Base-by-base conservation (phyloP, 441 rosid species). In the Eutrema salsugineum region DNA sequence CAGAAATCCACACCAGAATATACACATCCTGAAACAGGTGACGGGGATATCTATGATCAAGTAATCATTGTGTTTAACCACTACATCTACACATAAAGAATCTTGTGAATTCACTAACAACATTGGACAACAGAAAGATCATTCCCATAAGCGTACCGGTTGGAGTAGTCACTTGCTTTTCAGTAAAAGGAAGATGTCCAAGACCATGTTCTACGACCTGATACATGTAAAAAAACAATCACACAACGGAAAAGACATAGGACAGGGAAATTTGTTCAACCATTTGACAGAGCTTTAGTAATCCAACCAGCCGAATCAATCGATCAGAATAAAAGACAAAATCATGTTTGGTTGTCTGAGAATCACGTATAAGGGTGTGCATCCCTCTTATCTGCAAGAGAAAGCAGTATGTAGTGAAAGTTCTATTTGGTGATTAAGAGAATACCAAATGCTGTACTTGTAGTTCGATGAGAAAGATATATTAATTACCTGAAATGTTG, bases 161-260 rank as follows among this genome's bases (percentile, higher is more conserved):
- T 43, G 99, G 99, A 71, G 99, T 94, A 64, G 80, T 72, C 78
- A 94, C 95, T 85, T 91, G 99, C 86, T 85, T 94, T 82, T 94
- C 99, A 1, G 97, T 94, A 72, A 94, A 94, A 6, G 99, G 99
- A 54, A 94, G 86, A 84, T 94, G 99, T 55, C 99, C 99, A 50
- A 91, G 85, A 76, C 99, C 99, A 87, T 94, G 97, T 68, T 94
- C 99, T 57, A 94, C 99, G 67, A 94, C 97, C 99, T 94, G 78
- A 78, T 57, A 62, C 51, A 36, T 27, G 66, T 55, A 55, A 39
- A 5, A 19, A 64, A 40, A 16, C 15, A 10, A 2, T 38, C 36
- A 63, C 51, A 28, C 22, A 44, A 33, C 16, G 7, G n/a, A 27
- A 61, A 19, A 2, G 24, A 15, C 4, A 32, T 24, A 33, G 16